These are phyloP conservation scores for Termitomyces sp. DNA, from an alignment of 768 basidiomycete species.

Conservation along the genomic window DNA sequence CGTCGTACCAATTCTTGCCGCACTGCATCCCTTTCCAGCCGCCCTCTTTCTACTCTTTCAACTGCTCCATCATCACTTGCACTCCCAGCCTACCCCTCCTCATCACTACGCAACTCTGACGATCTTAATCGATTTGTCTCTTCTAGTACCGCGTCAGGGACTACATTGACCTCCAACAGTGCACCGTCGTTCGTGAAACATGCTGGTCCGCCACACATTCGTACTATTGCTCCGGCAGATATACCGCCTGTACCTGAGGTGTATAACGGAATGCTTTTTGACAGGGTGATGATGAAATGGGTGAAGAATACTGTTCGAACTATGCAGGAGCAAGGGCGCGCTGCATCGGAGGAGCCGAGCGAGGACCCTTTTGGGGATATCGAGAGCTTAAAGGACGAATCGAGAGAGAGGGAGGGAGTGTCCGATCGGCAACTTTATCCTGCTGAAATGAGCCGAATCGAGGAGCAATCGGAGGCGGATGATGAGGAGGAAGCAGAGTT, in stretches of 20 bases:
- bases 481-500: slow-evolving; percentile 66
- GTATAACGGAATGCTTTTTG: slow-evolving; percentile 86
- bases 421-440: slow-evolving; percentile 10
- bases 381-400: slow-evolving; percentile 75
- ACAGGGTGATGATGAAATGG: slow-evolving; percentile 82
- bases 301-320: slow-evolving; percentile 57
- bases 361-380: slow-evolving; percentile 93
- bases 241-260: slow-evolving; percentile 69
- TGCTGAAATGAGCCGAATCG: slow-evolving; percentile 42
- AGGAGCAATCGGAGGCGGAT: slow-evolving; percentile 43
- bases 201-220: slow-evolving; percentile 70
- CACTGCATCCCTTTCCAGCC: slow-evolving; percentile 22
- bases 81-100: slow-evolving; percentile 44
- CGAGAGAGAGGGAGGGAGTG: slow-evolving; percentile 26
- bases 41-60: slow-evolving; percentile 16
- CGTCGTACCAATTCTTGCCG: slow-evolving; percentile 14
- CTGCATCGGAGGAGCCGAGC: slow-evolving; percentile 43
- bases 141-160: slow-evolving; percentile 77
- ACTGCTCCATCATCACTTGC: slow-evolving; percentile 21
- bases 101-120: slow-evolving; percentile 48
- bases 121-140: slow-evolving; percentile 90
- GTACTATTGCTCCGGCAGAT: slow-evolving; percentile 77
- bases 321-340: slow-evolving; percentile 23
- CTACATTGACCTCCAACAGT: slow-evolving; percentile 66
- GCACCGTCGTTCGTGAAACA: slow-evolving; percentile 84